Conservation (phyloP, 148 eudicot genomes). For the Arctostaphylos glauca region DNA sequence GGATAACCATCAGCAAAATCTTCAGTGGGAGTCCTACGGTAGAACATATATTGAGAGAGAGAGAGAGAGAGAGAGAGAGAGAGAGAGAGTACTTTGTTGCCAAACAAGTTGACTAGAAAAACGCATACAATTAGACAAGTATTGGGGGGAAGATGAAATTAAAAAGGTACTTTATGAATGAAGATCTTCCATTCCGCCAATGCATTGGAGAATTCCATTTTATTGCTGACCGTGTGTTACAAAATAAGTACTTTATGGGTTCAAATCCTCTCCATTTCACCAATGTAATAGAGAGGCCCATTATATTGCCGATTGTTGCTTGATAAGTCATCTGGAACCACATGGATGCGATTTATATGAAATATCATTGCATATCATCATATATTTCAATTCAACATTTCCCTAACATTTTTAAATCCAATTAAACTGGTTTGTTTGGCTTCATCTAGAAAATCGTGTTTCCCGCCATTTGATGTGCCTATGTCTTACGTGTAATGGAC, state of each 20-base stretch:
- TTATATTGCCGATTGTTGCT: neutral
- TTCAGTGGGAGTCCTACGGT: constrained; percentile 60
- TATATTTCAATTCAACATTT: neutral
- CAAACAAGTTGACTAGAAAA: neutral
- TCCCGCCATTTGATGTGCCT: neutral
- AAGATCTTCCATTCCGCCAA: neutral
- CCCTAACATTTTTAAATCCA: neutral
- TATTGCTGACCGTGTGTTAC: neutral
- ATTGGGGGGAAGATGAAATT: neutral
- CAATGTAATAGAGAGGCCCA: neutral
- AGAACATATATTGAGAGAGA: neutral
- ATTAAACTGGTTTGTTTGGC: neutral
- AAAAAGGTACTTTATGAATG: neutral
- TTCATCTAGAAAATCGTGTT: neutral
- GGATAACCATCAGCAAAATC: constrained; percentile 48
- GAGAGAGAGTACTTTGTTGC: neutral
- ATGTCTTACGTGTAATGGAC: neutral
- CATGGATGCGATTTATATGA: neutral
- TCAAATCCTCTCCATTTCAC: neutral
- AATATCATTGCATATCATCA: neutral
- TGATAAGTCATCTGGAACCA: neutral
- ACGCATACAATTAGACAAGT: neutral
- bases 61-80: neutral
- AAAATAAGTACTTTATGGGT: neutral
- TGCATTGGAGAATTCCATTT: neutral